phyloP scores from a whole-genome alignment of 305 asterid species.

The Fraxinus baroniana region DNA sequence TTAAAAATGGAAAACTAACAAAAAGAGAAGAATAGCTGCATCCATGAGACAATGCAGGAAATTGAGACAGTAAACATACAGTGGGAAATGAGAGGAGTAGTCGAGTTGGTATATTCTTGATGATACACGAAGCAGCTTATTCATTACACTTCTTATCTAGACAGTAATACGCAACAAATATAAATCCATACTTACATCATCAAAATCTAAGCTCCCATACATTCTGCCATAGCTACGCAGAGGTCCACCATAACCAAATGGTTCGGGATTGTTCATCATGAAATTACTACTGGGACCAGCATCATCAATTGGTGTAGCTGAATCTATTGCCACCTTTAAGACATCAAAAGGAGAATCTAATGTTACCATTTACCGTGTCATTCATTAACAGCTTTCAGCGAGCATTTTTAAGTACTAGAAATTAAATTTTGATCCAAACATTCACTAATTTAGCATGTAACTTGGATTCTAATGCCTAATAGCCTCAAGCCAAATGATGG shows the following conservation, averaged over 20 bases:
- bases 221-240: conserved; percentile 78
- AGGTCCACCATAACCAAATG: conserved; percentile 78
- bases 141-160: background rate
- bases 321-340: conserved; percentile 92
- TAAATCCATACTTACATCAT: conserved; percentile 68
- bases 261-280: conserved; percentile 67
- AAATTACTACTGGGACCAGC: conserved; percentile 70
- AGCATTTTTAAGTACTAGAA: background rate
- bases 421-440: background rate
- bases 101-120: conserved; percentile 4
- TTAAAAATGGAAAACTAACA: background rate
- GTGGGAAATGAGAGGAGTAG: background rate
- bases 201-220: conserved; percentile 83
- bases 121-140: background rate
- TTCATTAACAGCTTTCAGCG: background rate
- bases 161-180: conserved; percentile 15
- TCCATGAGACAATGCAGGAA: background rate
- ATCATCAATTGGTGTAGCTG: conserved; percentile 96
- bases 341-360: conserved; percentile 2
- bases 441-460: background rate
- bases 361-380: background rate
- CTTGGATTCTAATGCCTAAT: background rate
- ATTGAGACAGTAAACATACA: background rate
- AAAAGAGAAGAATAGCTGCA: background rate
- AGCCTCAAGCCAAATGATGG: background rate